These are phyloP conservation scores for Russula earlei DNA, from an alignment of 768 basidiomycete genomes.

Conservation along the genomic window DNA sequence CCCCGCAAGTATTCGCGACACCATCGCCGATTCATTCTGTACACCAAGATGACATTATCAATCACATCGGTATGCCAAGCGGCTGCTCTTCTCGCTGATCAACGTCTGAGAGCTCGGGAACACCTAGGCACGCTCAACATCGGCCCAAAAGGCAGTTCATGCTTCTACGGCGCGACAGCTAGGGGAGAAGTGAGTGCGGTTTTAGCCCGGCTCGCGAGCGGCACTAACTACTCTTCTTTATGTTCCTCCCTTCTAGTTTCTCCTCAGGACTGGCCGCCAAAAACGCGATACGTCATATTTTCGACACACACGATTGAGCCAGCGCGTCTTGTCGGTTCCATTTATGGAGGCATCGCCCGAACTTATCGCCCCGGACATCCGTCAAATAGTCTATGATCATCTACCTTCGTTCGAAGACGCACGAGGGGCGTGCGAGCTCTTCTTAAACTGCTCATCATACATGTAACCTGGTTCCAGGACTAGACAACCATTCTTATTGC, in stretches of 20 bases:
- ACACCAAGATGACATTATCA: conserved; percentile 32
- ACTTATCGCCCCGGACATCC: conserved; percentile 24
- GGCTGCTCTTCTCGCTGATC: background rate
- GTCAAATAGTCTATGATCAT: conserved; percentile 35
- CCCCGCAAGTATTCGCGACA: background rate
- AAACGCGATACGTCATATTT: conserved; percentile 2
- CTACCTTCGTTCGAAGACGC: conserved; percentile 55
- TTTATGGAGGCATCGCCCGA: conserved; percentile 19
- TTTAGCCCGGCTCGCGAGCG: conserved; percentile 26
- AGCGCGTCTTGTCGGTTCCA: conserved; percentile 15
- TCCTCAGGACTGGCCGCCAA: background rate
- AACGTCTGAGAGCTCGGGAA: background rate
- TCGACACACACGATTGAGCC: conserved; percentile 13
- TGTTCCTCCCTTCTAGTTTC: background rate
- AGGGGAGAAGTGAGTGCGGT: conserved; percentile 47
- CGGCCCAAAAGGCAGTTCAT: conserved; percentile 43
- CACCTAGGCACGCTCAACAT: conserved; percentile 47
- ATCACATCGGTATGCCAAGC: conserved; percentile 36
- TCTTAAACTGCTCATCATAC: conserved; percentile 47
- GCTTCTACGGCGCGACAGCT: conserved; percentile 56
- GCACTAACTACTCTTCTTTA: no score
- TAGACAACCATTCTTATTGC: background rate
- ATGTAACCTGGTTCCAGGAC: conserved; percentile 30
- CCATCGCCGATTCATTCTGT: background rate
- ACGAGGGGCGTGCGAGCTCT: conserved; percentile 49